phyloP scores from a whole-genome alignment of 441 rosid species.

The Corymbia calophylla region DNA sequence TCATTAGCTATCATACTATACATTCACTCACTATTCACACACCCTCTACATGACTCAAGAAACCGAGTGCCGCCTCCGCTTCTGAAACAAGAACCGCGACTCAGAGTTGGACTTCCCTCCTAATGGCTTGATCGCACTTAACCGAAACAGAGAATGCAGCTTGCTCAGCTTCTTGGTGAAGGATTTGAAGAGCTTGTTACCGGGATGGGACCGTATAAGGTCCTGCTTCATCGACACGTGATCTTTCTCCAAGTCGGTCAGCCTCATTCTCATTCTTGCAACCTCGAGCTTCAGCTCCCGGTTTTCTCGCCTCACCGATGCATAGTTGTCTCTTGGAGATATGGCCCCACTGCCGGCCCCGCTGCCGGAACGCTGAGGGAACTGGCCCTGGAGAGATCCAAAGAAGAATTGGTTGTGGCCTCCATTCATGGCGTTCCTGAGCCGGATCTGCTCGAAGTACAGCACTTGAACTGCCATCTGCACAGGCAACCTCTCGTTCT shows the following conservation, averaged over 20 bases:
- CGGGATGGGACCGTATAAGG: slow-evolving; percentile 62
- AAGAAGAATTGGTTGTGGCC: slow-evolving; percentile 76
- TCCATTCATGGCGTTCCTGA: slow-evolving; percentile 84
- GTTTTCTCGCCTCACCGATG: slow-evolving; percentile 93
- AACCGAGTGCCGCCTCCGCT: slow-evolving; percentile 69
- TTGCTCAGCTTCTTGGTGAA: slow-evolving; percentile 71
- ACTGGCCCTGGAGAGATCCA: slow-evolving; percentile 54
- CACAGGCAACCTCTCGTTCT: slow-evolving; percentile 84
- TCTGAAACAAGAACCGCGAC: slow-evolving; percentile 62
- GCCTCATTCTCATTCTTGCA: slow-evolving; percentile 95
- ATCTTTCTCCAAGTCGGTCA: slow-evolving; percentile 89
- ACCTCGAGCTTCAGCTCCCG: slow-evolving; percentile 92
- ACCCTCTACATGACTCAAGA: slow-evolving; percentile 30
- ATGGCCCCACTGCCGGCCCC: slow-evolving; percentile 96
- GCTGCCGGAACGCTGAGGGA: slow-evolving; percentile 79
- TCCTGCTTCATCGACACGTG: slow-evolving; percentile 93
- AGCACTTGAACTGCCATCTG: slow-evolving; percentile 97
- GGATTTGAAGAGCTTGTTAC: slow-evolving; percentile 64
- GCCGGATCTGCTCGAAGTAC: slow-evolving; percentile 88
- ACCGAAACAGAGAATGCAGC: slow-evolving; percentile 66
- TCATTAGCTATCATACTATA: background rate
- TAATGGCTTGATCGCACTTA: slow-evolving; percentile 43
- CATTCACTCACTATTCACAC: background rate
- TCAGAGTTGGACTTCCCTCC: slow-evolving; percentile 51
- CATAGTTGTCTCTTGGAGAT: slow-evolving; percentile 91